Percentiles rank a stretch among this genome's conserved stretches.
Conservation (phyloP, 805 yeast genomes). For the Komagataella populi region DNA sequence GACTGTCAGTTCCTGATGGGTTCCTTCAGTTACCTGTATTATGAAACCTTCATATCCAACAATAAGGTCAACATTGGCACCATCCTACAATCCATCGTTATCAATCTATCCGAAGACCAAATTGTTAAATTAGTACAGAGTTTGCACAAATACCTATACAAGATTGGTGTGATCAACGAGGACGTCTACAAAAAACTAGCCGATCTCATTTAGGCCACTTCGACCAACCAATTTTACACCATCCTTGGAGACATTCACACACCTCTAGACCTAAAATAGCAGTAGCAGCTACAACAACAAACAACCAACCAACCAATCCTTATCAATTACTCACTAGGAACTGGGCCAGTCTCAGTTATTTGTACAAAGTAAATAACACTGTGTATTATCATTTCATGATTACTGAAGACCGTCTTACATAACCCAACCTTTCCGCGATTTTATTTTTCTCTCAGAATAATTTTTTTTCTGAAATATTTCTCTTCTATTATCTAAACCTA, state of each 20-base stretch:
- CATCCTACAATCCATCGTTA: conserved; percentile 60
- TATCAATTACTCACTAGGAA: neutral
- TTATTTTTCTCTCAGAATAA: neutral
- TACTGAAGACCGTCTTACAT: neutral
- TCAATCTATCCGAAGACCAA: conserved; percentile 54
- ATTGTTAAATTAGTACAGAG: conserved; percentile 47
- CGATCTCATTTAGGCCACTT: neutral
- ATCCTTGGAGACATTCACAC: too few relatives aligned
- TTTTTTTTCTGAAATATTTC: neutral
- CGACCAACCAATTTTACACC: neutral
- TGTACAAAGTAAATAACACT: neutral
- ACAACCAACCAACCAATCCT: neutral
- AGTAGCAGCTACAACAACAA: neutral
- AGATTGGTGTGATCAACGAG: conserved; percentile 25
- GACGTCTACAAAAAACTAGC: conserved; percentile 13
- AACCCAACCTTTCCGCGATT: neutral
- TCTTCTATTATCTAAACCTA: neutral
- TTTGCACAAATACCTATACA: conserved; percentile 39
- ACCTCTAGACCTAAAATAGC: neutral
- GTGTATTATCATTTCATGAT: neutral
- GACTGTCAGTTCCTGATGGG: conserved; percentile 99
- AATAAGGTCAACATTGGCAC: conserved; percentile 62
- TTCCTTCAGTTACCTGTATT: conserved; percentile 81
- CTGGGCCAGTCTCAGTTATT: neutral
- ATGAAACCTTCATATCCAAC: conserved; percentile 78